phyloP scores from a whole-genome alignment of 805 yeast genomes.

The Wickerhamomyces queroliae region DNA sequence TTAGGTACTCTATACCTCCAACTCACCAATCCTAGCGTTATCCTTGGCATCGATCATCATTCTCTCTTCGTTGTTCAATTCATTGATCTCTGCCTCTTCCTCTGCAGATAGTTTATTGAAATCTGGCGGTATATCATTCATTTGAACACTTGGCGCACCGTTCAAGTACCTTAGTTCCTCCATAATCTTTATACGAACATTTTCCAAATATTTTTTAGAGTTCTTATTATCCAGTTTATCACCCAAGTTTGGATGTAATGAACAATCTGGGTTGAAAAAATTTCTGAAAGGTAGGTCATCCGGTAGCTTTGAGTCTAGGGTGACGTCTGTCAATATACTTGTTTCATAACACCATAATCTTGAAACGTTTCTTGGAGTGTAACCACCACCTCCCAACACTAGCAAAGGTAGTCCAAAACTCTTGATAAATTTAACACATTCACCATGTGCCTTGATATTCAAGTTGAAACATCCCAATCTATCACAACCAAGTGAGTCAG shows the following conservation, averaged over 20 bases:
- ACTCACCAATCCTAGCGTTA: slow-evolving; percentile 30
- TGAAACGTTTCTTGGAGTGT: slow-evolving; percentile 95
- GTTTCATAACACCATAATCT: slow-evolving; percentile 94
- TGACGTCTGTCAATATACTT: slow-evolving; percentile 75
- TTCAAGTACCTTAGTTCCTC: slow-evolving; percentile 78
- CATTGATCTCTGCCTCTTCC: slow-evolving; percentile 35
- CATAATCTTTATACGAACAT: slow-evolving; percentile 64
- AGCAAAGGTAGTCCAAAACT: slow-evolving; percentile 83
- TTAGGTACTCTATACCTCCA: slow-evolving; percentile 12
- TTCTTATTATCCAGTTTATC: slow-evolving; percentile 83
- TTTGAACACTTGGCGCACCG: slow-evolving; percentile 92
- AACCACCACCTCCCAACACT: slow-evolving; percentile 98
- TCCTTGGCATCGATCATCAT: slow-evolving; percentile 31
- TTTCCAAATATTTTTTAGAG: slow-evolving; percentile 75
- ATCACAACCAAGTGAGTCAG: slow-evolving; percentile 91
- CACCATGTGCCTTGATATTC: slow-evolving; percentile 92
- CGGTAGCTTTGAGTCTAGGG: slow-evolving; percentile 58
- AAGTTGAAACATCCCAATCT: slow-evolving; percentile 92
- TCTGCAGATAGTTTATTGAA: slow-evolving; percentile 22
- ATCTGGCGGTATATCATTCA: slow-evolving; percentile 84
- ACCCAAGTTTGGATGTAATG: slow-evolving; percentile 79
- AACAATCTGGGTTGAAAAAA: slow-evolving; percentile 75
- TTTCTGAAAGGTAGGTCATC: slow-evolving; percentile 58
- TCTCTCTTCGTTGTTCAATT: slow-evolving; percentile 28
- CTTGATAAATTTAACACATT: slow-evolving; percentile 85